Evolutionary conservation across 2,329 filamentous ascomycete genomes (phyloP), one percentile per base, ranked within the genome.

Genomic region (Fusarium guadeloupense): DNA sequence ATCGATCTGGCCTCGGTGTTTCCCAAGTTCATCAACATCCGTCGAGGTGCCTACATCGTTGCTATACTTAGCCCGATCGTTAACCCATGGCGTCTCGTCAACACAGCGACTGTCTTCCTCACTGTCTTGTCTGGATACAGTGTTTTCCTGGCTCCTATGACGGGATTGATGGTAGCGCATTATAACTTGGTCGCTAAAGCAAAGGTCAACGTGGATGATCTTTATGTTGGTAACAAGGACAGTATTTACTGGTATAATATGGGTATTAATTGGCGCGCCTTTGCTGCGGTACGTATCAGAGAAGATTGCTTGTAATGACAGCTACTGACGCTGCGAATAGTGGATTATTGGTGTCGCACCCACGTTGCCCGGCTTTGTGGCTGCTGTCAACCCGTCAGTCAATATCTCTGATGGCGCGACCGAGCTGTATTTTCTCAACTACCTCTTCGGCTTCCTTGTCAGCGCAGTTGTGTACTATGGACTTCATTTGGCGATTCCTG

Each of bases 301-400:
- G 9, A 17, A 12, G 16, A 4, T 14, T 17, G 14, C 2, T 6
- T 25, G 3, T 4, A 3, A 2, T 6, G 4, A n/a, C 20, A 14
- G 12, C 31, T 2, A 20, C 55, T 62, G 38, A 66, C 35, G 35
- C 10, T 17, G 13, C 4, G 1, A 7, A 3, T 25, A 80, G 74
- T 80, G 79, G 76, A 52, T 74, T 17, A 64, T 74, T 17, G 77
- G 77, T 5, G 74, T 77, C 4, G 71, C 67, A 0, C 79, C 79
- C 1, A 73, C 72, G 4, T 58, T 81, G 42, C 78, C 79, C 0
- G 79, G 79, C 12, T 79, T 81, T 53, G 67, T 80, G 7, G 73
- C 74, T 2, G 73, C 77, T 4, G 73, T 80, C 10, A 74, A 77
- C 41, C n/a, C 17, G 0, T 69, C 68, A 4, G 67, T 77, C 6